phyloP scores from a whole-genome alignment of 2,329 filamentous ascomycete species.

The Mycosphaerella sp. region DNA sequence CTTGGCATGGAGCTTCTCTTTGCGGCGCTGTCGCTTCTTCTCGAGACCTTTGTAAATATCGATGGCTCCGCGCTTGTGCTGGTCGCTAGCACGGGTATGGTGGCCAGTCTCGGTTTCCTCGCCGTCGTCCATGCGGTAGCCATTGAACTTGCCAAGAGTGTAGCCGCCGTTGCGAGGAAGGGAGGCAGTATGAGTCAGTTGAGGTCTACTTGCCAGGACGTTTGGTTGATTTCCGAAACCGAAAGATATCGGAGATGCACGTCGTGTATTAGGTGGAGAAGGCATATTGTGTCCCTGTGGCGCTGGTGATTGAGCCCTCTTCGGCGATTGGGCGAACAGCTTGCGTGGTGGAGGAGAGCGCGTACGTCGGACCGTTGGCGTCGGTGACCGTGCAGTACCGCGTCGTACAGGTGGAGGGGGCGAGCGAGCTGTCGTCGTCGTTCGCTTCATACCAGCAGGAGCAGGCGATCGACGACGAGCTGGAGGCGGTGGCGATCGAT shows the following conservation, averaged over 20 bases:
- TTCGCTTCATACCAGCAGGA: constrained; percentile 39
- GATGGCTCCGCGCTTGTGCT: constrained; percentile 83
- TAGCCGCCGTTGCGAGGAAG: constrained; percentile 72
- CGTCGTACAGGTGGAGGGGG: constrained; percentile 25
- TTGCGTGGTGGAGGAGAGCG: constrained; percentile 46
- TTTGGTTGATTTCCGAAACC: constrained; percentile 38
- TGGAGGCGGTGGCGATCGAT: constrained; percentile 33
- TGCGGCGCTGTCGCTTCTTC: constrained; percentile 84
- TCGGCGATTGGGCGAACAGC: constrained; percentile 66
- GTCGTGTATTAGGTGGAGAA: constrained; percentile 62
- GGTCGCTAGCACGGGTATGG: constrained; percentile 38
- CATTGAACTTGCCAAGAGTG: constrained; percentile 35
- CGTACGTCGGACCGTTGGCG: constrained; percentile 13
- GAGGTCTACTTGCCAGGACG: constrained; percentile 55
- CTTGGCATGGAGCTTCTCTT: constrained; percentile 87
- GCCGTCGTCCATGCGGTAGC: constrained; percentile 36
- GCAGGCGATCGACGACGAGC: constrained; percentile 35
- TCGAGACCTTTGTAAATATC: constrained; percentile 97
- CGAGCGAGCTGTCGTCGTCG: constrained; percentile 40
- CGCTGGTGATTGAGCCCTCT: constrained; percentile 47
- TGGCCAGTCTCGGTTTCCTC: constrained; percentile 31
- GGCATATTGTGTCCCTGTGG: constrained; percentile 36
- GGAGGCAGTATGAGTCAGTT: constrained; percentile 73
- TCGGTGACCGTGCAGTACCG: constrained; percentile 16
- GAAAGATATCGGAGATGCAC: constrained; percentile 36